These are phyloP conservation scores for Sclerotinia nivalis DNA, from an alignment of 2,329 filamentous ascomycete genomes.

Conservation along the genomic window DNA sequence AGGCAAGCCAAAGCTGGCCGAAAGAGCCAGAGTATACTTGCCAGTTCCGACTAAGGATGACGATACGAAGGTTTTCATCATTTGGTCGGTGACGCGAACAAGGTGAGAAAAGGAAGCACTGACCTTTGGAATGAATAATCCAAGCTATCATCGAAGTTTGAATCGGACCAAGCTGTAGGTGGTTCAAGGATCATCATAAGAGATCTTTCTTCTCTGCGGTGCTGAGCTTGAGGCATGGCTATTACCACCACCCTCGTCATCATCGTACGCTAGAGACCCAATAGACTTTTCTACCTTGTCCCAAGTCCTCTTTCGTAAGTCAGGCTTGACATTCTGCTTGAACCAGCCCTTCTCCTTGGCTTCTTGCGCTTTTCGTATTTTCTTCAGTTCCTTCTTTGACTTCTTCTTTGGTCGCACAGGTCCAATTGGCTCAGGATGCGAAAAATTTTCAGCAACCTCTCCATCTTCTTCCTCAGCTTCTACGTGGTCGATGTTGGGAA, in stretches of 20 bases:
- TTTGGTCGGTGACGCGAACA: slow-evolving; percentile 41
- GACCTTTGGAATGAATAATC: slow-evolving; percentile 6
- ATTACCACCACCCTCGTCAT: slow-evolving; percentile 44
- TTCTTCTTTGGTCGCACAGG: slow-evolving; percentile 22
- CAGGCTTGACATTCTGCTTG: slow-evolving; percentile 53
- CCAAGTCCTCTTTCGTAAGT: slow-evolving; percentile 67
- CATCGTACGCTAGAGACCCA: slow-evolving; percentile 58
- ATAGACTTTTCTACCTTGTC: slow-evolving; percentile 63
- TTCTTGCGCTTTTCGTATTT: slow-evolving; percentile 31
- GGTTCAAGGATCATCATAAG: slow-evolving; percentile 49
- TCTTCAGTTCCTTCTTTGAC: slow-evolving; percentile 29
- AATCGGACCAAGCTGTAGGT: background rate
- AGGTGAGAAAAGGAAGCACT: slow-evolving; percentile 21
- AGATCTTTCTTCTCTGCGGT: slow-evolving; percentile 49
- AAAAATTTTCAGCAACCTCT: slow-evolving; percentile 11
- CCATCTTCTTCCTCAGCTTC: slow-evolving; percentile 30
- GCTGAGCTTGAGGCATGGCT: slow-evolving; percentile 34
- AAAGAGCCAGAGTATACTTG: slow-evolving; percentile 39
- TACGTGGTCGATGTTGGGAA: background rate
- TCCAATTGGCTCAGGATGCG: slow-evolving; percentile 24
- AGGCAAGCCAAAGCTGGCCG: slow-evolving; percentile 41
- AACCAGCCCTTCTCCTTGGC: slow-evolving; percentile 39
- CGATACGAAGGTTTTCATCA: slow-evolving; percentile 90
- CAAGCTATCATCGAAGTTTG: background rate
- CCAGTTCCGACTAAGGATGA: slow-evolving; percentile 92